Base-by-base conservation (phyloP, 768 basidiomycete genomes). In the Strobilomyces confusus region DNA sequence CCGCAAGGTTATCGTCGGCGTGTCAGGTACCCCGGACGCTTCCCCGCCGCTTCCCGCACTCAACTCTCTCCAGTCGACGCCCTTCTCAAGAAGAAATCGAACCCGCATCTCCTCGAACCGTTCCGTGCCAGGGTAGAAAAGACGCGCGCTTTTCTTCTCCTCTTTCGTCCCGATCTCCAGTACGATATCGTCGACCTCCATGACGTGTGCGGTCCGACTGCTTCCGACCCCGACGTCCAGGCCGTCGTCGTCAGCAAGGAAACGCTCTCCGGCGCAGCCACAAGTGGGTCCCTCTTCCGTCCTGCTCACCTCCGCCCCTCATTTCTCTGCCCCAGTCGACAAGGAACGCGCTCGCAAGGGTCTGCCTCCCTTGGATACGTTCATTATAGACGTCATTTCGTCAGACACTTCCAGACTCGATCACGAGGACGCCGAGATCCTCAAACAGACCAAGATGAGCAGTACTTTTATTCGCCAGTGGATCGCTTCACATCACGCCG, bases 151-250 rank as follows among this genome's bases (percentile, higher is more conserved):
- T 98, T 98, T 67, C 74, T 97, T 44, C 63, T 66, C 15, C 75
- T 87, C 52, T 87, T 95, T 69, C 80, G 82, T 51, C 84, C 88
- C 0, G 75, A 73, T 7, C 70, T 95, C 49, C 69, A 71, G 47
- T 80, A 83, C 60, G 80, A 93, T 32, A 73, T 92, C 41, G 86
- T 87, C 9, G 78, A 88, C 9, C 83, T 98, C 49, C 69, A 71
- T 42, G 95, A 99, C 63, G 87, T 97, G 0, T 94, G 83, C 62
- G 97, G 97, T 2, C 97, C 97, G 13, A 97, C 97, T 0, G 89
- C 79, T 5, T 83, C 78, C 75, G 94, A 98, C 61, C 79, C 86
- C 2, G 78, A 95, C 63, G 82, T 98, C n/a, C 92, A 97, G 60
- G 94, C 84, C 9, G 72, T 99, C 14, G 89, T 99, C 5, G 89